Conservation (phyloP, 805 yeast genomes). For the Metschnikowia reukaufii region DNA sequence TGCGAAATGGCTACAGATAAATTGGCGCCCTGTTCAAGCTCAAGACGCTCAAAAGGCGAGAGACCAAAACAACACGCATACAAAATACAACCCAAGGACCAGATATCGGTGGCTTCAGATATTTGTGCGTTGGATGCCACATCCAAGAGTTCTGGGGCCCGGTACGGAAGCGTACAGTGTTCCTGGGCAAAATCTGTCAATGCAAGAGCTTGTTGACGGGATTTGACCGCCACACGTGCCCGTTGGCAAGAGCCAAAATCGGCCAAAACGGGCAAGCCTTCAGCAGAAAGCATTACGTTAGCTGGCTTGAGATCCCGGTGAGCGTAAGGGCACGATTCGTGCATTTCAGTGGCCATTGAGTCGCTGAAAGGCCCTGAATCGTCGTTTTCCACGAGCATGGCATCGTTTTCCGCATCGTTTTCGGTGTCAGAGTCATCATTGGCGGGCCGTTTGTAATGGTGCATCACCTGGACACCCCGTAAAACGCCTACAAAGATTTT, state of each 20-base stretch:
- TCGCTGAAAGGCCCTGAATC: constrained; percentile 18
- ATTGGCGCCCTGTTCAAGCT: constrained; percentile 78
- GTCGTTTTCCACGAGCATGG: constrained; percentile 28
- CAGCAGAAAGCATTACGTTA: constrained; percentile 74
- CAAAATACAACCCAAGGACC: constrained; percentile 88
- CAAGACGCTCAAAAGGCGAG: constrained; percentile 87
- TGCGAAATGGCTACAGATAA: constrained; percentile 70
- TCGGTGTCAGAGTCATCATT: constrained; percentile 10
- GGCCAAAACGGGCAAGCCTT: constrained; percentile 74
- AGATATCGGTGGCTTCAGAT: constrained; percentile 77
- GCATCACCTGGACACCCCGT: constrained; percentile 75
- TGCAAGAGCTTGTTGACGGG: constrained; percentile 69
- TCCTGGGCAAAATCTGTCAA: constrained; percentile 81
- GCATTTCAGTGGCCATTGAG: constrained; percentile 44
- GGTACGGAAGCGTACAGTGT: constrained; percentile 80
- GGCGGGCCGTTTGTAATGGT: constrained; percentile 48
- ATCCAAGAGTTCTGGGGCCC: constrained; percentile 89
- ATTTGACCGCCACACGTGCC: constrained; percentile 54
- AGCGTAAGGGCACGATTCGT: constrained; percentile 66
- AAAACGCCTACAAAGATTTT: constrained; percentile 66
- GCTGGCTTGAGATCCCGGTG: constrained; percentile 91
- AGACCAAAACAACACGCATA: constrained; percentile 74
- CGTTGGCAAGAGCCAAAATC: constrained; percentile 80
- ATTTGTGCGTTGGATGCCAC: constrained; percentile 64
- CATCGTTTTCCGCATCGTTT: constrained; percentile 9